Evolutionary conservation across 140 eudicot genomes (phyloP), one percentile per base, ranked within the genome.

Genomic region (Cichorium intybus): DNA sequence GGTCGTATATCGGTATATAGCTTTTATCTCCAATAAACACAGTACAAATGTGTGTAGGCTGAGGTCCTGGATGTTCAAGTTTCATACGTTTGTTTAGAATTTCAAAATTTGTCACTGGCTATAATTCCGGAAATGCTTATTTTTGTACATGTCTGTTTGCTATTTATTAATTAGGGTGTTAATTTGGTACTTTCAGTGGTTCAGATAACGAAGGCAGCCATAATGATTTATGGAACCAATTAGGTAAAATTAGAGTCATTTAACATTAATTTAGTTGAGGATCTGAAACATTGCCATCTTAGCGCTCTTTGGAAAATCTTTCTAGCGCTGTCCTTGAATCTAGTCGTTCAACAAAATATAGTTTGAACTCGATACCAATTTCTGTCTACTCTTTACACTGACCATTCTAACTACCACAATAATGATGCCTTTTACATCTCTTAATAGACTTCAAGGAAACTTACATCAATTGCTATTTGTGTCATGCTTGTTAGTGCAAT

Each of bases 231-330:
- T 58, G 22, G 37, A 51, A 29, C 6, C 4, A 10, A 62, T 62
- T 27, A 6, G 64, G 26, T 71, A 8, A 39, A 61, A n/a, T 52
- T 33, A 46, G 46, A 52, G 64, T 14, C n/a, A 37, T 62, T 14
- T 17, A 26, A 62, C 64, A 62, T 61, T 37, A 60, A 26, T 18
- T 33, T 62, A 51, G 56, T 51, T 24, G 24, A 71, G 24, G 39
- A 68, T 41, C 4, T 12, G 22, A 68, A 28, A 70, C 14, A 46
- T 21, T 70, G 39, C 11, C 34, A 15, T 21, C 7, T 52, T 24
- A 68, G 51, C 7, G 52, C 23, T 34, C 17, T 62, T 27, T 45
- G 17, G 54, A 27, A 4, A 57, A 29, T 29, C 46, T 57, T 33
- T 58, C 10, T 28, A 35, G 48, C 17, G 27, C n/a, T 18, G n/a